phyloP scores from a whole-genome alignment of 257 asterid genomes.

The Jasminum sambac region DNA sequence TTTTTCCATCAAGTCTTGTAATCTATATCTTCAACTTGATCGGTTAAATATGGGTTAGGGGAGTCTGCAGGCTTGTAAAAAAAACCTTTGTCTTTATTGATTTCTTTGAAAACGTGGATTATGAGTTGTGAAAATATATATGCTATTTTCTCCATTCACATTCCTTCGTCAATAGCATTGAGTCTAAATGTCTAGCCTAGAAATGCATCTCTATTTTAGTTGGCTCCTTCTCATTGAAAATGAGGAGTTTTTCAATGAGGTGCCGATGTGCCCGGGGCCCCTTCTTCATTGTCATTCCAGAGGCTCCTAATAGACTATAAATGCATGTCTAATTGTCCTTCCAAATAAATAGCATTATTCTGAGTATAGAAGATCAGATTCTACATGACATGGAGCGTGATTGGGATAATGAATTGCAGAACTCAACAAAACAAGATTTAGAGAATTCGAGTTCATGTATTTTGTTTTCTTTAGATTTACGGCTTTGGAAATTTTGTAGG shows the following conservation, averaged over 20 bases:
- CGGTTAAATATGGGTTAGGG: neutral
- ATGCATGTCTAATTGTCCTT: no score
- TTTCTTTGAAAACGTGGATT: neutral
- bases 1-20: neutral
- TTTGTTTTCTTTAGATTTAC: neutral
- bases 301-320: no score
- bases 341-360: no score
- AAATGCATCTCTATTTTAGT: no score
- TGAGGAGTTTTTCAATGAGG: no score
- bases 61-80: neutral
- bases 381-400: neutral
- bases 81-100: neutral
- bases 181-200: no score
- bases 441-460: constrained; percentile 5
- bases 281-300: no score
- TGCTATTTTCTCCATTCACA: neutral
- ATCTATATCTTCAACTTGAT: neutral
- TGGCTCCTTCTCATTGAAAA: no score
- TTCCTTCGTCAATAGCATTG: neutral
- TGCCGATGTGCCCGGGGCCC: no score
- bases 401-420: neutral
- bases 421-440: constrained; percentile 4
- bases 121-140: neutral
- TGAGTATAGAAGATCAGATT: neutral
- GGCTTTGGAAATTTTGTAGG: constrained; percentile 26